phyloP scores from a whole-genome alignment of 1,284 basidiomycete genomes.

The Hemileia vastatrix region DNA sequence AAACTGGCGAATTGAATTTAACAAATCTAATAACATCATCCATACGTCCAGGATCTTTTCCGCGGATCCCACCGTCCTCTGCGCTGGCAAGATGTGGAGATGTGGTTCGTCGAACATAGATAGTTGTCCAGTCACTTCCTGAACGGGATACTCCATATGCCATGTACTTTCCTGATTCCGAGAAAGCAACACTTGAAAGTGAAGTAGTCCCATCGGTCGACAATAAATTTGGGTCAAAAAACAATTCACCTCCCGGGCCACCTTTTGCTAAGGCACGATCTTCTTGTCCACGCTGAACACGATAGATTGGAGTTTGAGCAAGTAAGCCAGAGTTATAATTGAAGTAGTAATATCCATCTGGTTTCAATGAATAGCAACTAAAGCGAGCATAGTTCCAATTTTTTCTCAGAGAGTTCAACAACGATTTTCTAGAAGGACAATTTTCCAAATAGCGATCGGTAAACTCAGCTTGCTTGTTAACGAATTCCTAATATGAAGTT shows the following conservation, averaged over 20 bases:
- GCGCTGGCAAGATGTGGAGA: constrained; percentile 50
- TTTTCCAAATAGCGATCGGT: constrained; percentile 56
- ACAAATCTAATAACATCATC: constrained; percentile 61
- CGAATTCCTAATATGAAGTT: constrained; percentile 49
- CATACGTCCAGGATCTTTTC: constrained; percentile 52
- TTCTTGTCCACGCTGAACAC: constrained; percentile 51
- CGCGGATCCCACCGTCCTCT: constrained; percentile 46
- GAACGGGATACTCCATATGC: constrained; percentile 54
- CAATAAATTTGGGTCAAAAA: constrained; percentile 67
- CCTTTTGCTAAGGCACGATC: constrained; percentile 49
- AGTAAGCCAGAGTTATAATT: constrained; percentile 34
- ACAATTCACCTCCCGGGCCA: constrained; percentile 54
- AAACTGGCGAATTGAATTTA: constrained; percentile 62
- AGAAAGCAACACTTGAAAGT: constrained; percentile 55
- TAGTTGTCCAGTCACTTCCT: constrained; percentile 61
- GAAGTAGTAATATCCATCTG: constrained; percentile 61
- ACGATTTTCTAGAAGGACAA: constrained; percentile 53
- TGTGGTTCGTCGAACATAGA: constrained; percentile 56
- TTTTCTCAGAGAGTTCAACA: constrained; percentile 55
- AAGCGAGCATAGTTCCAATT: constrained; percentile 63
- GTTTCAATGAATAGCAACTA: constrained; percentile 48
- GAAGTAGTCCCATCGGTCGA: constrained; percentile 64
- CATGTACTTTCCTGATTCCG: constrained; percentile 58
- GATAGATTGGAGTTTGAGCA: constrained; percentile 53
- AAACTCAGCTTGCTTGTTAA: constrained; percentile 55